Evolutionary conservation across 345 rosid species (phyloP).

Genomic region (Heritiera fomes): DNA sequence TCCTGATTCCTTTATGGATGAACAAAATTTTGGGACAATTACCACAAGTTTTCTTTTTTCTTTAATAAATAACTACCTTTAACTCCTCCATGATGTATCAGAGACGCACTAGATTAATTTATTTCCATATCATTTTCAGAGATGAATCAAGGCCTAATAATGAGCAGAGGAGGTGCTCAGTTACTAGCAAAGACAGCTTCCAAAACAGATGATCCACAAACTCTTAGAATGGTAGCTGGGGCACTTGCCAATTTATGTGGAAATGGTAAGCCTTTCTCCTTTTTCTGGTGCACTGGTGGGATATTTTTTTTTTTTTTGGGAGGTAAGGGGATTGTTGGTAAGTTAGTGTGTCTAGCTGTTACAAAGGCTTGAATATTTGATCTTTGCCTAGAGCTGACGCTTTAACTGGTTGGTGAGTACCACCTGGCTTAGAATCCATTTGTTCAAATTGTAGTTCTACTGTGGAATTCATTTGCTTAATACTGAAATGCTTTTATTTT

Average conservation of each 20-base stretch:
- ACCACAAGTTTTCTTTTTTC: no score
- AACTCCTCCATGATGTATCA: neutral
- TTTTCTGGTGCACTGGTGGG: neutral
- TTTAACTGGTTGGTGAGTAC: neutral
- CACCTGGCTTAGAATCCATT: neutral
- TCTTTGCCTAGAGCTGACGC: neutral
- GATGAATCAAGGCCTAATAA: constrained; percentile 75
- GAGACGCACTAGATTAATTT: neutral
- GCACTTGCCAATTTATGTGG: constrained; percentile 90
- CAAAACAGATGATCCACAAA: constrained; percentile 81
- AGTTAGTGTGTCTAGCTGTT: neutral
- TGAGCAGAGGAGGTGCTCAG: constrained; percentile 84
- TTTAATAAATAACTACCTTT: neutral
- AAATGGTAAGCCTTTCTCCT: constrained; percentile 56
- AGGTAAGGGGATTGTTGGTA: neutral
- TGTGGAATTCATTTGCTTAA: neutral
- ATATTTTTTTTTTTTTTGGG: no score
- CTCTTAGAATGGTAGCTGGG: constrained; percentile 94
- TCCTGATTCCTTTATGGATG: neutral
- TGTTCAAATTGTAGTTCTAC: neutral
- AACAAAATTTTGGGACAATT: neutral
- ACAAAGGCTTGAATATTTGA: neutral
- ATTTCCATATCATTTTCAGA: constrained; percentile 38
- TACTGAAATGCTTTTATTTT: neutral
- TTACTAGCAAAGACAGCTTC: constrained; percentile 69